These are phyloP conservation scores for Ilex aquifolium DNA, from an alignment of 257 asterid species.

Conservation along the genomic window DNA sequence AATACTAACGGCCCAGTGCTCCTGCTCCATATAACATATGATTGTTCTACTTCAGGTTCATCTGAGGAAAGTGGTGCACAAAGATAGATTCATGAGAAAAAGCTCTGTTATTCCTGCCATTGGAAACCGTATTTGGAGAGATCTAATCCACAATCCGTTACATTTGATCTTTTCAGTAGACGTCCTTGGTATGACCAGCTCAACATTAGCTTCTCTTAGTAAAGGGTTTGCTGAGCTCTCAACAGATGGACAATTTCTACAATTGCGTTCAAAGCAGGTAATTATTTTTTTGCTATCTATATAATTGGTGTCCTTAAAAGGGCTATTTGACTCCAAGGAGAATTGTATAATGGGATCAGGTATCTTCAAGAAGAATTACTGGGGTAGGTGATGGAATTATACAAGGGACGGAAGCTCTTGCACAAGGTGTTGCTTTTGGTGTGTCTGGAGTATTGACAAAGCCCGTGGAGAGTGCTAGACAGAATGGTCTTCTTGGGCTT, in stretches of 20 bases:
- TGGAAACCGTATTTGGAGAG: slow-evolving; percentile 90
- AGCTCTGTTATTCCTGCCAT: slow-evolving; percentile 75
- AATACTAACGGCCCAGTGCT: background rate
- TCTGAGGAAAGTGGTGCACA: slow-evolving; percentile 77
- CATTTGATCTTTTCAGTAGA: slow-evolving; percentile 90
- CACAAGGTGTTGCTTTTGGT: slow-evolving; percentile 98
- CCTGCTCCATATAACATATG: background rate
- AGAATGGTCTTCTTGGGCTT: slow-evolving; percentile 91
- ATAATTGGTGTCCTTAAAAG: background rate
- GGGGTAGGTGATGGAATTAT: slow-evolving; percentile 98
- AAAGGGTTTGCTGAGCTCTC: slow-evolving; percentile 99
- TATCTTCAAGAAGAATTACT: slow-evolving; percentile 91
- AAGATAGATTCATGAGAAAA: slow-evolving; percentile 83
- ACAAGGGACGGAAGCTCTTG: slow-evolving; percentile 99
- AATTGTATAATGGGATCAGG: slow-evolving; percentile 35
- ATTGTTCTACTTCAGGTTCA: slow-evolving; percentile 54
- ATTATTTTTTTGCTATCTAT: slow-evolving; percentile 10
- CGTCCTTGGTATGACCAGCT: slow-evolving; percentile 95
- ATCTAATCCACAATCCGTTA: slow-evolving; percentile 88
- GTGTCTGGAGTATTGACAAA: slow-evolving; percentile 89
- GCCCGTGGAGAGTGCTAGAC: slow-evolving; percentile 93
- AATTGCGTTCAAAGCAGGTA: slow-evolving; percentile 96
- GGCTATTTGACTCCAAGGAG: slow-evolving; percentile 1
- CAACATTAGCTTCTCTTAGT: slow-evolving; percentile 95
- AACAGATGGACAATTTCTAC: slow-evolving; percentile 95